Conservation (phyloP, 805 yeast species). For the Schizosaccharomyces osmophilus region DNA sequence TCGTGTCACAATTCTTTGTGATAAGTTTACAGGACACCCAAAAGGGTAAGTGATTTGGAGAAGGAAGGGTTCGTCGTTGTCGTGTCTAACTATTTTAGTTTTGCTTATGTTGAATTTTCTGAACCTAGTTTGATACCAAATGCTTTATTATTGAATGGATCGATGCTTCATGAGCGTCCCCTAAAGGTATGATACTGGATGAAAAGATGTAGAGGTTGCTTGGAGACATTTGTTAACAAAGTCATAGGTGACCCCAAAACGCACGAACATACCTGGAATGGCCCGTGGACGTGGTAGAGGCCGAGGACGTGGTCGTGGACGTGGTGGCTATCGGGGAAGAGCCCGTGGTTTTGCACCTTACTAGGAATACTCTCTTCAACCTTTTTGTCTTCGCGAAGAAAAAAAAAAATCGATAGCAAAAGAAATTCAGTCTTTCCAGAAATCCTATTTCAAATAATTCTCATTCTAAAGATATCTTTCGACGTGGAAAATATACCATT, state of each 20-base stretch:
- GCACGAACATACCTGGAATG: slow-evolving; percentile 63
- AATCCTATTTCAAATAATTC: too few relatives aligned
- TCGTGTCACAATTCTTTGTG: slow-evolving; percentile 52
- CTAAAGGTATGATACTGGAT: slow-evolving; percentile 19
- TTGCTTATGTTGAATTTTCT: slow-evolving; percentile 67
- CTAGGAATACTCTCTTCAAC: slow-evolving; percentile 7
- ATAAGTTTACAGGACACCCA: slow-evolving; percentile 56
- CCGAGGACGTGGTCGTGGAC: slow-evolving; percentile 12
- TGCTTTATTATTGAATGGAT: slow-evolving; percentile 43
- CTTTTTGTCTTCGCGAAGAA: background rate
- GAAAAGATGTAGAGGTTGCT: background rate
- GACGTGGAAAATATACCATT: too few relatives aligned
- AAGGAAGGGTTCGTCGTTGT: background rate
- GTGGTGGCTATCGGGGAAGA: slow-evolving; percentile 20
- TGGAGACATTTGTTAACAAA: background rate
- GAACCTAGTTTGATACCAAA: slow-evolving; percentile 35
- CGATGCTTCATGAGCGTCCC: slow-evolving; percentile 40
- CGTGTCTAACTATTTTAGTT: slow-evolving; percentile 9
- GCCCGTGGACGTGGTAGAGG: slow-evolving; percentile 28
- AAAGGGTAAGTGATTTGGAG: slow-evolving; percentile 25
- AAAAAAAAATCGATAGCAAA: background rate
- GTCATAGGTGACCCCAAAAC: slow-evolving; percentile 32
- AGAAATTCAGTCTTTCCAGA: too few relatives aligned
- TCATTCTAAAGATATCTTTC: too few relatives aligned
- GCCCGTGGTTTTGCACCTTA: slow-evolving; percentile 24